These are phyloP conservation scores for Synchytrium microbalum DNA, from an alignment of 371 early-diverging fungal species.

Conservation along the genomic window DNA sequence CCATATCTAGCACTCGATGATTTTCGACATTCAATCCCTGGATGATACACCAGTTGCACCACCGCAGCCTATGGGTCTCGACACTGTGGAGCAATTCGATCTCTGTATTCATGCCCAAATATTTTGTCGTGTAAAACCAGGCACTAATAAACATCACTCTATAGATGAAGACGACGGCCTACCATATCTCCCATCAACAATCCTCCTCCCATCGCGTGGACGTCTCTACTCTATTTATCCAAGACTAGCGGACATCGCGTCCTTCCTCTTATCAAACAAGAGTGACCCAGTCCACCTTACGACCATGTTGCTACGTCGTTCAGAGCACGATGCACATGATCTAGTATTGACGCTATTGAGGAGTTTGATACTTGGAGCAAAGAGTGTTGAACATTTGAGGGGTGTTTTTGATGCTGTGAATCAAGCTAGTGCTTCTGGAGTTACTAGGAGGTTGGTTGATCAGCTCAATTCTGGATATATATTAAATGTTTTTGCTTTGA, in stretches of 20 bases:
- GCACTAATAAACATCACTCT: neutral
- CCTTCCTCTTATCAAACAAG: neutral
- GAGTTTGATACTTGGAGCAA: neutral
- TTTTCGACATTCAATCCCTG: conserved; percentile 1
- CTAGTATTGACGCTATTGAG: neutral
- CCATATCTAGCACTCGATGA: neutral
- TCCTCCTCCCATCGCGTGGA: conserved; percentile 11
- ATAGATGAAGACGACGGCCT: conserved; percentile 11
- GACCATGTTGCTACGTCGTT: neutral
- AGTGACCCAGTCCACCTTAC: neutral
- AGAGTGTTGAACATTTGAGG: neutral
- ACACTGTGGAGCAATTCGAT: neutral
- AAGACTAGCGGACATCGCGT: conserved; percentile 11
- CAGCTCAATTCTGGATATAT: no score
- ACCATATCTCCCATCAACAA: conserved; percentile 8
- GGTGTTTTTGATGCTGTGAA: conserved; percentile 1
- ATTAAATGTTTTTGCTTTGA: neutral
- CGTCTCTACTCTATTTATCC: conserved; percentile 8
- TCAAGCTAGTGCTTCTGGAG: neutral
- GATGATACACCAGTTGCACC: conserved; percentile 8
- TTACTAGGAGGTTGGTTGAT: neutral
- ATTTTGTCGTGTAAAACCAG: neutral
- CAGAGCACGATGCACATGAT: neutral
- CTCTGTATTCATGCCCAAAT: neutral
- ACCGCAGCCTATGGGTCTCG: neutral